These are phyloP conservation scores for Mariannaea elegans DNA, from an alignment of 2,329 filamentous ascomycete genomes.

Conservation along the genomic window DNA sequence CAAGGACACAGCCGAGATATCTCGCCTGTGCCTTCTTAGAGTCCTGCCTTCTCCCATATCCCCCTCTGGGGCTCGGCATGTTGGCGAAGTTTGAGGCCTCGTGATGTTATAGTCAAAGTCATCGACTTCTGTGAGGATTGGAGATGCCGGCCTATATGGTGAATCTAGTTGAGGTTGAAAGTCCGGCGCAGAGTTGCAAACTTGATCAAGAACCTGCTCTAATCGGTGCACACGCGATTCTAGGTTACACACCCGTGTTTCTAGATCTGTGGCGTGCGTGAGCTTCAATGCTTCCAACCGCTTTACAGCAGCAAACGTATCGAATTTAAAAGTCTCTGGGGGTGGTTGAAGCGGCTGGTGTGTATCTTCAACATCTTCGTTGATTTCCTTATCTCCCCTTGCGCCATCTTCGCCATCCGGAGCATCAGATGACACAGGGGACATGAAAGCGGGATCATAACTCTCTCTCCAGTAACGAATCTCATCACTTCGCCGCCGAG, in stretches of 20 bases:
- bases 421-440: slow-evolving; percentile 59
- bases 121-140: slow-evolving; percentile 34
- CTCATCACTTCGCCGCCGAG: slow-evolving; percentile 68
- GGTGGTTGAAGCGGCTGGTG: slow-evolving; percentile 45
- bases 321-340: slow-evolving; percentile 65
- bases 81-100: slow-evolving; percentile 1
- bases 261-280: slow-evolving; percentile 62
- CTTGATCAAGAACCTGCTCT: slow-evolving; percentile 61
- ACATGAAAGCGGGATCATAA: slow-evolving; percentile 61
- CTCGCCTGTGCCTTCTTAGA: slow-evolving; percentile 47
- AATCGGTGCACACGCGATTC: slow-evolving; percentile 62
- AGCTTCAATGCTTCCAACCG: slow-evolving; percentile 65
- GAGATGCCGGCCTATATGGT: slow-evolving; percentile 38
- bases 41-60: slow-evolving; percentile 24
- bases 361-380: slow-evolving; percentile 42
- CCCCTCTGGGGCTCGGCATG: slow-evolving; percentile 2
- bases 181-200: slow-evolving; percentile 57
- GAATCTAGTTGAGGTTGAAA: slow-evolving; percentile 46
- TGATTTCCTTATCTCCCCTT: slow-evolving; percentile 42
- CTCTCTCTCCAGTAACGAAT: slow-evolving; percentile 72
- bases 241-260: slow-evolving; percentile 60
- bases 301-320: slow-evolving; percentile 54
- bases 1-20: slow-evolving; percentile 53
- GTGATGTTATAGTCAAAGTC: slow-evolving; percentile 24
- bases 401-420: slow-evolving; percentile 49